Percentiles rank a stretch among this genome's conserved stretches.
These are phyloP conservation scores for Bipolaris gigantea DNA, from an alignment of 2,329 filamentous ascomycete genomes.

Conservation along the genomic window DNA sequence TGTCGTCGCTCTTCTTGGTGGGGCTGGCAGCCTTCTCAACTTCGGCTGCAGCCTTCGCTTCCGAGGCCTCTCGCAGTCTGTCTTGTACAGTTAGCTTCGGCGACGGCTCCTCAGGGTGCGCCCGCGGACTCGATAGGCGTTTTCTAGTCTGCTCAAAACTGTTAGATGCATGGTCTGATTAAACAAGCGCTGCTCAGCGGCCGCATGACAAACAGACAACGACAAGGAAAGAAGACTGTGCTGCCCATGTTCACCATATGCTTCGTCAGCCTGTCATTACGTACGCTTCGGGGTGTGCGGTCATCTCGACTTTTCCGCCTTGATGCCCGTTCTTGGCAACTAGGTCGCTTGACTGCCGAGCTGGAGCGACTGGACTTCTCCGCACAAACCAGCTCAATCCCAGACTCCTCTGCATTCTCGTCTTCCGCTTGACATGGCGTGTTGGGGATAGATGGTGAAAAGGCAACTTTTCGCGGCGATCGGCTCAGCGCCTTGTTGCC, in stretches of 20 bases:
- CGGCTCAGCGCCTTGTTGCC: conserved; percentile 41
- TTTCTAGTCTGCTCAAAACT: conserved; percentile 42
- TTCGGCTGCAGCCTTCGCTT: conserved; percentile 42
- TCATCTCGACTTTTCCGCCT: conserved; percentile 29
- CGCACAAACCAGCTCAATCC: conserved; percentile 29
- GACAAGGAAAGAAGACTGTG: conserved; percentile 33
- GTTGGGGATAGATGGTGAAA: conserved; percentile 40
- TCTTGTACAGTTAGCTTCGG: conserved; percentile 51
- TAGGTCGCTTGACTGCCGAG: conserved; percentile 21
- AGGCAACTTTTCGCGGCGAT: conserved; percentile 47
- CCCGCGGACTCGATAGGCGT: conserved; percentile 42
- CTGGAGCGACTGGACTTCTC: conserved; percentile 21
- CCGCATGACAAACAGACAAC: conserved; percentile 6
- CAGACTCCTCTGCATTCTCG: conserved; percentile 40
- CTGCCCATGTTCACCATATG: conserved; percentile 29
- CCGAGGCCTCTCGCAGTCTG: conserved; percentile 51
- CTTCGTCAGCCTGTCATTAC: conserved; percentile 35
- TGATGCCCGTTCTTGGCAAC: conserved; percentile 24
- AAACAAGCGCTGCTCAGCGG: conserved; percentile 12
- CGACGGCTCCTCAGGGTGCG: conserved; percentile 44
- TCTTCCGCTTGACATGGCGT: conserved; percentile 37
- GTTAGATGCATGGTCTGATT: conserved; percentile 22
- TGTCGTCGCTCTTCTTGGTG: conserved; percentile 15
- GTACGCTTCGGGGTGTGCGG: conserved; percentile 42
- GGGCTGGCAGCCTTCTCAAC: conserved; percentile 7